Evolutionary conservation across 2,329 filamentous ascomycete species (phyloP).

Genomic region (Epichloe coenophiala): DNA sequence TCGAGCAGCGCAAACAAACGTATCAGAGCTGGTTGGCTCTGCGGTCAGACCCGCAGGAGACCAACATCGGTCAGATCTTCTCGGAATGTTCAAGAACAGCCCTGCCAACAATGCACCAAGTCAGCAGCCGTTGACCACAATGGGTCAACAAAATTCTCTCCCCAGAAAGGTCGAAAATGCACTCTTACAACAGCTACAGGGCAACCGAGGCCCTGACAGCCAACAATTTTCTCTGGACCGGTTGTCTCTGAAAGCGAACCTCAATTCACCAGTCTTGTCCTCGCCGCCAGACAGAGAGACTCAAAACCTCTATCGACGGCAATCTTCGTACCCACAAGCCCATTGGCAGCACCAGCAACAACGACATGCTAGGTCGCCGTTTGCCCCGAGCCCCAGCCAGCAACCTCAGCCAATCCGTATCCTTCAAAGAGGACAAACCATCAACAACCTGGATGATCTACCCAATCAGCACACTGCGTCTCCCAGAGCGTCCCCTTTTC

Average conservation of each 20-base stretch:
- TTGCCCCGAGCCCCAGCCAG: neutral
- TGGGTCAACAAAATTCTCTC: neutral
- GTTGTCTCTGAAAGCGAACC: constrained; percentile 9
- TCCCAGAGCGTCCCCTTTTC: constrained; percentile 12
- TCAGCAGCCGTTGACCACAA: neutral
- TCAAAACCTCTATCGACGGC: constrained; percentile 2
- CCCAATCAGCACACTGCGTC: constrained; percentile 5
- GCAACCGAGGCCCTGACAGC: neutral
- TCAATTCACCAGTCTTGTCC: constrained; percentile 7
- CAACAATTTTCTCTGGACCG: constrained; percentile 9
- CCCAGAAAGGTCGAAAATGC: neutral
- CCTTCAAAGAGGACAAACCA: constrained; percentile 21
- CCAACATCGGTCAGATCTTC: constrained; percentile 33
- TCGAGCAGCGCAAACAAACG: constrained; percentile 6
- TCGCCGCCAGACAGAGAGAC: constrained; percentile 5
- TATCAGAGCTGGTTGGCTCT: constrained; percentile 16
- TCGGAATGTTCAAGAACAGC: constrained; percentile 40
- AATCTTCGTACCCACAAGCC: constrained; percentile 5
- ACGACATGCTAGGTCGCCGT: neutral
- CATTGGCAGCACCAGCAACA: neutral
- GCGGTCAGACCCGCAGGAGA: constrained; percentile 12
- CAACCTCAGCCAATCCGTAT: constrained; percentile 18
- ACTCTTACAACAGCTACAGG: constrained; percentile 1
- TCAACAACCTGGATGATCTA: constrained; percentile 9
- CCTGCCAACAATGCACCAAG: constrained; percentile 1